These are phyloP conservation scores for Flueggea neowawraea DNA, from an alignment of 441 rosid genomes.

Conservation along the genomic window DNA sequence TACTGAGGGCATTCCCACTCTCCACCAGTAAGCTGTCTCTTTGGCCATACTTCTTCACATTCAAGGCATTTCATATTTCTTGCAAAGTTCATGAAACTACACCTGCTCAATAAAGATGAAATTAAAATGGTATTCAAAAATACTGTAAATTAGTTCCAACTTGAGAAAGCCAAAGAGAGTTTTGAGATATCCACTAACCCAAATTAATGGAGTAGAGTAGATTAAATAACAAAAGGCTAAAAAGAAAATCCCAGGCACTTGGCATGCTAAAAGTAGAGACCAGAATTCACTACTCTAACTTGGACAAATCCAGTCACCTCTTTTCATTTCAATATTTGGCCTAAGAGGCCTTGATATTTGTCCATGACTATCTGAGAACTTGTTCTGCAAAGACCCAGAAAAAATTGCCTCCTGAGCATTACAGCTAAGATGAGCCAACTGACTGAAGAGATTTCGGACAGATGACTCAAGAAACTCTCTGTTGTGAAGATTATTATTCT, in stretches of 20 bases:
- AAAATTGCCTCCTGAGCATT: conserved; percentile 21
- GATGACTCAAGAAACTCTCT: conserved; percentile 48
- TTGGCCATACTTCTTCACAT: conserved; percentile 83
- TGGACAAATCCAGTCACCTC: conserved; percentile 89
- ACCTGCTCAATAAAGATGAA: conserved; percentile 52
- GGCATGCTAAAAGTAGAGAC: too few relatives aligned
- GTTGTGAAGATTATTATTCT: conserved; percentile 23
- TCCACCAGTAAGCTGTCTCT: conserved; percentile 74
- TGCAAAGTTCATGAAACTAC: conserved; percentile 88
- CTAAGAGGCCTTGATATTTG: conserved; percentile 34
- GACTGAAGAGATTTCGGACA: conserved; percentile 52
- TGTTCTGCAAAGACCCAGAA: conserved; percentile 30
- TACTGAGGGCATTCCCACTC: conserved; percentile 99
- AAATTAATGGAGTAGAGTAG: conserved; percentile 4
- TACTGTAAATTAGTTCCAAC: too few relatives aligned
- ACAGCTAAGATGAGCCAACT: conserved; percentile 50
- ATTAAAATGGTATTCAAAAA: neutral
- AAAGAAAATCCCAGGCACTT: too few relatives aligned
- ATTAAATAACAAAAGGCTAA: neutral
- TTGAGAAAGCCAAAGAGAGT: neutral
- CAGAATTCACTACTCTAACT: conserved; percentile 34
- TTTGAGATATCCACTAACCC: neutral
- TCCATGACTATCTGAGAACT: conserved; percentile 36
- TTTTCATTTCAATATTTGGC: conserved; percentile 66
- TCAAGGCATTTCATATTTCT: conserved; percentile 84